Percentiles rank a stretch among this genome's conserved stretches.
Conservation (phyloP, 495 filamentous ascomycete genomes). For the Xylona heveae region DNA sequence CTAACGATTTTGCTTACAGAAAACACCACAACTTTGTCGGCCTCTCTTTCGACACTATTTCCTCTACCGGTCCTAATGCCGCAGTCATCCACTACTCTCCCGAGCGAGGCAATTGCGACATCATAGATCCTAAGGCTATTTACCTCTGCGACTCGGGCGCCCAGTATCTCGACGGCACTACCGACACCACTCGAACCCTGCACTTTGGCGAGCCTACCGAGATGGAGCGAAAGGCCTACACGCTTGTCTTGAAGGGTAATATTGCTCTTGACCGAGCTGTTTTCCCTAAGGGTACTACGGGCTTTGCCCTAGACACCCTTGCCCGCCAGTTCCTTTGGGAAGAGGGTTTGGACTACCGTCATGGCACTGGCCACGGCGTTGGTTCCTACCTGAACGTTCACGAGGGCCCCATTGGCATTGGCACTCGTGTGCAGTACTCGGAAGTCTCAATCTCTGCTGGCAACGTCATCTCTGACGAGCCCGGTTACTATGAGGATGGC, state of each 20-base stretch:
- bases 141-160: constrained; percentile 96
- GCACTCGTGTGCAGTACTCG: constrained; percentile 72
- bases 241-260: constrained; percentile 88
- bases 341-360: constrained; percentile 81
- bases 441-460: constrained; percentile 81
- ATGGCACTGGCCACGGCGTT: constrained; percentile 93
- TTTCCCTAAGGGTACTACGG: constrained; percentile 88
- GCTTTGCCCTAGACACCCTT: constrained; percentile 74
- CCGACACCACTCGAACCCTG: constrained; percentile 83
- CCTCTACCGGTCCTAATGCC: constrained; percentile 83
- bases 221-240: constrained; percentile 81
- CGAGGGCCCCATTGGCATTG: constrained; percentile 93
- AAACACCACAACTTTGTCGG: constrained; percentile 74
- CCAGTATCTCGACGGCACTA: constrained; percentile 91
- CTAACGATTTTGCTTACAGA: background rate
- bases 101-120: constrained; percentile 57
- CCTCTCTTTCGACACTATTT: constrained; percentile 89
- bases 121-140: constrained; percentile 68
- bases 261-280: constrained; percentile 72
- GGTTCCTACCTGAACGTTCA: constrained; percentile 91
- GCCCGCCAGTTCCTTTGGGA: constrained; percentile 89
- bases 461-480: constrained; percentile 88
- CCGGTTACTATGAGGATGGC: constrained; percentile 96
- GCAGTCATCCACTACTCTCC: constrained; percentile 97
- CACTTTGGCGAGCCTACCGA: constrained; percentile 77